Conservation (phyloP, 441 rosid species). For the Melastoma candidum region DNA sequence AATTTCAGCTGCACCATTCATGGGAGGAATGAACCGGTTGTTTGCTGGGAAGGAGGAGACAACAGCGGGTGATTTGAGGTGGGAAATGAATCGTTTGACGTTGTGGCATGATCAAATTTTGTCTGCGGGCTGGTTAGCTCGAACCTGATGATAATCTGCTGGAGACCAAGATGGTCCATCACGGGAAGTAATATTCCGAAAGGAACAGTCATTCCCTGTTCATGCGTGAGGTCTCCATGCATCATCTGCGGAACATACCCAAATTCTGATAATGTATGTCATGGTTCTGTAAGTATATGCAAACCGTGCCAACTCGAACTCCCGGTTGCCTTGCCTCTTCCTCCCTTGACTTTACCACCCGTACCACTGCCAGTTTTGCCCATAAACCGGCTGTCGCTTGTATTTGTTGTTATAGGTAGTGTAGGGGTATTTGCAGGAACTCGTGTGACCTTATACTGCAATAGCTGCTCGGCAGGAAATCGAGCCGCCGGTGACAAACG, state of each 20-base stretch:
- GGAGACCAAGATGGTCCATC: slow-evolving; percentile 48
- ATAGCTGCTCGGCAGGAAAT: background rate
- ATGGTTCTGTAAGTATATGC: slow-evolving; percentile 50
- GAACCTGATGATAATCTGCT: slow-evolving; percentile 50
- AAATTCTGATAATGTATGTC: slow-evolving; percentile 40
- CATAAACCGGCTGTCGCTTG: slow-evolving; percentile 30
- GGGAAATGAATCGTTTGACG: slow-evolving; percentile 35
- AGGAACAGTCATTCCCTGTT: slow-evolving; percentile 50
- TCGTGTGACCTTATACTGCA: slow-evolving; percentile 36
- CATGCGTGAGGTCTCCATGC: slow-evolving; percentile 47
- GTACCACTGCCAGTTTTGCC: slow-evolving; percentile 15
- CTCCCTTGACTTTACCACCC: slow-evolving; percentile 12
- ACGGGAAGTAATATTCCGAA: slow-evolving; percentile 22
- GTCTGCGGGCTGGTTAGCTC: slow-evolving; percentile 52
- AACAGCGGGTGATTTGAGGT: slow-evolving; percentile 9
- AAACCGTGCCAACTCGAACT: slow-evolving; percentile 29
- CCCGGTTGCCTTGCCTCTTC: slow-evolving; percentile 36
- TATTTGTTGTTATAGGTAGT: slow-evolving; percentile 60
- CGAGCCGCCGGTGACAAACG: background rate
- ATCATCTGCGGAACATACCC: slow-evolving; percentile 42
- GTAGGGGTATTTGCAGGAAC: slow-evolving; percentile 62
- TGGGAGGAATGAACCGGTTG: slow-evolving; percentile 20
- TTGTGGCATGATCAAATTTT: slow-evolving; percentile 56
- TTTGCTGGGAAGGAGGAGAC: slow-evolving; percentile 12
- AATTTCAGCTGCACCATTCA: slow-evolving; percentile 51